These are phyloP conservation scores for Trichoderma atroviride DNA, from an alignment of 2,329 filamentous ascomycete genomes.

Conservation along the genomic window DNA sequence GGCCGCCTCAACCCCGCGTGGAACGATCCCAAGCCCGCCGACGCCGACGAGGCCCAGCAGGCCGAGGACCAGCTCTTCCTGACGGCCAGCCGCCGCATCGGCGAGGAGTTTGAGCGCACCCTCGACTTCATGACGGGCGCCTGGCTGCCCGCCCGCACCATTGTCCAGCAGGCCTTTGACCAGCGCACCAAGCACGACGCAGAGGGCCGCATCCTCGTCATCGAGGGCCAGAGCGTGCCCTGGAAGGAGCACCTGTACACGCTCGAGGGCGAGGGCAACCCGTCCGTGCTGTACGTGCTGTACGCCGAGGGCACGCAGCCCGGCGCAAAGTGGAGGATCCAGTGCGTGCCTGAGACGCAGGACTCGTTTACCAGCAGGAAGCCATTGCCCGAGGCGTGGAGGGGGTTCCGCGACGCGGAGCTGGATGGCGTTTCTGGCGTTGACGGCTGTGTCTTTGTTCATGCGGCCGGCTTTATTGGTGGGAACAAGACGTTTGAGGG, in stretches of 20 bases:
- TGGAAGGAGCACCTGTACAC: conserved; percentile 97
- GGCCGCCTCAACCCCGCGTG: conserved; percentile 76
- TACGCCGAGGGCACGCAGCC: conserved; percentile 81
- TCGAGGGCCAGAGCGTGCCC: conserved; percentile 76
- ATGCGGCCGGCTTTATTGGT: conserved; percentile 94
- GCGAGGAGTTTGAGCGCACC: conserved; percentile 82
- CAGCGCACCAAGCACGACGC: conserved; percentile 69
- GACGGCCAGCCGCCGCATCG: conserved; percentile 78
- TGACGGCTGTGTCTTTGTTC: conserved; percentile 83
- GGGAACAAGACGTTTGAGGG: conserved; percentile 92
- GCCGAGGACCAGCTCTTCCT: conserved; percentile 82
- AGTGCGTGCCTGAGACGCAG: conserved; percentile 82
- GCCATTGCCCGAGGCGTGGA: conserved; percentile 87
- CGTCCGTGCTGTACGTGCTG: conserved; percentile 76
- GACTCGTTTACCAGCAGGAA: conserved; percentile 92
- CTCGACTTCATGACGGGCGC: conserved; percentile 72
- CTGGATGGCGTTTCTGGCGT: conserved; percentile 73
- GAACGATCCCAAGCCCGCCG: conserved; percentile 65
- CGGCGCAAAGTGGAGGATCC: conserved; percentile 87
- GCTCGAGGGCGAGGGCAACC: conserved; percentile 64
- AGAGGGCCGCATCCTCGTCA: conserved; percentile 77
- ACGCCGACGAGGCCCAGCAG: conserved; percentile 61
- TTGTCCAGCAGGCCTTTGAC: conserved; percentile 76
- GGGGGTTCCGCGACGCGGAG: conserved; percentile 84
- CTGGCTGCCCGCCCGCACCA: conserved; percentile 85